Percentiles rank a stretch among this genome's conserved stretches.
These are phyloP conservation scores for Globisporangium alternatum DNA, from an alignment of 352 stramenopile genomes.

Conservation along the genomic window DNA sequence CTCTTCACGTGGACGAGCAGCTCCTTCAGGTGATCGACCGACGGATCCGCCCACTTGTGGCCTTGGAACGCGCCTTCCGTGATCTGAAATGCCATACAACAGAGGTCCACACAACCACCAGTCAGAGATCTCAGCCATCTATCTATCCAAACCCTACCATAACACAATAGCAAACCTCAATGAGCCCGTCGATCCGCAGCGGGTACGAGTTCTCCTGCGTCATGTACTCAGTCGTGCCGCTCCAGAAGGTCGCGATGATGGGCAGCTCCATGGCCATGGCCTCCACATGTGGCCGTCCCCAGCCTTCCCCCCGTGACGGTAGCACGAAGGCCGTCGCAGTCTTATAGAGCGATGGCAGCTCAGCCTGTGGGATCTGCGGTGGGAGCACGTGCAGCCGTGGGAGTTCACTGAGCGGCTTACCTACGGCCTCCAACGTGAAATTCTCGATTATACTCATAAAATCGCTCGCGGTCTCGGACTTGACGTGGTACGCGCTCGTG, in stretches of 20 bases:
- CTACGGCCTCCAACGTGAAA: slow-evolving; percentile 45
- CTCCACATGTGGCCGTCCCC: slow-evolving; percentile 91
- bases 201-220: slow-evolving; percentile 85
- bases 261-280: slow-evolving; percentile 91
- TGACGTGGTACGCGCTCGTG: slow-evolving; percentile 85
- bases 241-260: slow-evolving; percentile 92
- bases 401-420: slow-evolving; percentile 45
- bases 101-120: not conserved
- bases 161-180: slow-evolving; percentile 39
- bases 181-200: slow-evolving; percentile 72
- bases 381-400: slow-evolving; percentile 61
- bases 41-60: slow-evolving; percentile 87
- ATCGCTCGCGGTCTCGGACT: slow-evolving; percentile 37
- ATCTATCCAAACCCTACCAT: not conserved
- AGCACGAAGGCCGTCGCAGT: slow-evolving; percentile 85
- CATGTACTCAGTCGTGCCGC: slow-evolving; percentile 88
- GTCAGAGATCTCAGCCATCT: not conserved
- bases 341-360: slow-evolving; percentile 69
- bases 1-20: slow-evolving; percentile 56
- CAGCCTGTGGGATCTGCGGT: slow-evolving; percentile 52
- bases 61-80: slow-evolving; percentile 71
- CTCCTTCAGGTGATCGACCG: slow-evolving; percentile 61
- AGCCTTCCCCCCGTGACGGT: slow-evolving; percentile 91
- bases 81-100: slow-evolving; percentile 42
- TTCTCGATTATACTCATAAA: slow-evolving; percentile 54